Base-by-base conservation (phyloP, 768 basidiomycete genomes). In the Phylloporus scabripes region DNA sequence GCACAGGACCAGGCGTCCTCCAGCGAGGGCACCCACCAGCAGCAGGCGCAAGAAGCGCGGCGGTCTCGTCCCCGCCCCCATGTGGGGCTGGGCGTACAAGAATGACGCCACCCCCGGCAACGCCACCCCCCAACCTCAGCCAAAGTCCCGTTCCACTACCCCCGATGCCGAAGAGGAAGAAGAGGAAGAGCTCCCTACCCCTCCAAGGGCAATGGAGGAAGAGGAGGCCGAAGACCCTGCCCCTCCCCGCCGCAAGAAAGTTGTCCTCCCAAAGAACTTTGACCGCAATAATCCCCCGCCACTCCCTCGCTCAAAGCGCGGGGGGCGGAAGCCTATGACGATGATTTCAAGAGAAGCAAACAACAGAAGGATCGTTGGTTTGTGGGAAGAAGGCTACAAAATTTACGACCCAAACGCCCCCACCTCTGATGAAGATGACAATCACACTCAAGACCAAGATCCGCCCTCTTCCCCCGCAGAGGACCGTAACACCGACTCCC, bases 11-110 rank as follows among this genome's bases (percentile, higher is more conserved):
- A 14, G 24, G 17, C 52, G 1, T 20, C 44, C 46, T 7, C 44
- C n/a, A 32, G 36, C 32, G 53, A 46, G 36, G 20, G 57, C 6
- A 42, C 37, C 64, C 14, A 45, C 55, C 7, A 54, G 49, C 4
- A 62, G 54, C 44, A 70, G 69, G 12, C 67, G 74, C 53, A 76
- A 71, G 64, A 79, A 80, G 60, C 76, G 82, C 45, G 78, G 82
- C 58, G 83, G 82, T 48, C 74, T 88, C 51, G 82, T 87, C 1
- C 86, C 88, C 24, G 82, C 82, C 31, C 80, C 80, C 46, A 91
- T 90, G 86, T 91, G 88, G 89, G 87, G 78, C 21, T 92, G 89
- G 88, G 87, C 82, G 12, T 75, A 76, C 57, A 81, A 80, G 63
- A 73, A 68, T 42, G 42, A 68, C 2, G 37, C 58, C 15, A 48